phyloP scores from a whole-genome alignment of 2,329 filamentous ascomycete genomes.

The Zarea fungicola region DNA sequence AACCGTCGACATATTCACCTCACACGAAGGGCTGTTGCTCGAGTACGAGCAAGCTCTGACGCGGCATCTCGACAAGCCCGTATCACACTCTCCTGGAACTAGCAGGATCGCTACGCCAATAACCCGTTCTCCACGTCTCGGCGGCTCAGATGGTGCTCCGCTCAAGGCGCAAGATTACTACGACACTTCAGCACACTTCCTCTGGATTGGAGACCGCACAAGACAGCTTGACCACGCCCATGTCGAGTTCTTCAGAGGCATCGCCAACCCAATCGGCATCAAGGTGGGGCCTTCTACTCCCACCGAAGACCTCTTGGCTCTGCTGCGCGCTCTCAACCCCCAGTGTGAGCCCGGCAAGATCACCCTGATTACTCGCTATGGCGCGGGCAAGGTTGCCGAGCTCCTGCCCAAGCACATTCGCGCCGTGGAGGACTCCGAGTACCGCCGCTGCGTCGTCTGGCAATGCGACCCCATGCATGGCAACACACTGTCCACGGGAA shows the following conservation, averaged over 20 bases:
- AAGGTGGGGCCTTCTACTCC: constrained; percentile 90
- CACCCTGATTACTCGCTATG: constrained; percentile 93
- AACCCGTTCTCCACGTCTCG: constrained; percentile 18
- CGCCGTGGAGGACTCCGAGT: constrained; percentile 76
- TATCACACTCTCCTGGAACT: constrained; percentile 29
- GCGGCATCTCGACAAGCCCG: constrained; percentile 63
- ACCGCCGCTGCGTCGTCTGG: constrained; percentile 70
- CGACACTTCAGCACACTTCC: constrained; percentile 91
- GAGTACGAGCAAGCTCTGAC: constrained; percentile 93
- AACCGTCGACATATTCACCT: constrained; percentile 92
- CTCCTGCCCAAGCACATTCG: constrained; percentile 82
- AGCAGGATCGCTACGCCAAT: constrained; percentile 23
- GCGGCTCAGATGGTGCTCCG: constrained; percentile 14
- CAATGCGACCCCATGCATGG: constrained; percentile 99
- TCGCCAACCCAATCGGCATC: constrained; percentile 92
- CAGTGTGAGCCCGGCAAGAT: constrained; percentile 80
- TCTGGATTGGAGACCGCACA: constrained; percentile 97
- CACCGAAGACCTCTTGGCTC: constrained; percentile 64
- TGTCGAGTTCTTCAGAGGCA: constrained; percentile 94
- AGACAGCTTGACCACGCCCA: constrained; percentile 89
- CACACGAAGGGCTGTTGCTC: constrained; percentile 87
- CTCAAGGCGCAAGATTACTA: constrained; percentile 63
- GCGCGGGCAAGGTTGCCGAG: constrained; percentile 66
- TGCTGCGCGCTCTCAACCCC: constrained; percentile 86
- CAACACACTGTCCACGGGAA: constrained; percentile 62